These are phyloP conservation scores for Russula dissimulans DNA, from an alignment of 768 basidiomycete genomes.

Conservation along the genomic window DNA sequence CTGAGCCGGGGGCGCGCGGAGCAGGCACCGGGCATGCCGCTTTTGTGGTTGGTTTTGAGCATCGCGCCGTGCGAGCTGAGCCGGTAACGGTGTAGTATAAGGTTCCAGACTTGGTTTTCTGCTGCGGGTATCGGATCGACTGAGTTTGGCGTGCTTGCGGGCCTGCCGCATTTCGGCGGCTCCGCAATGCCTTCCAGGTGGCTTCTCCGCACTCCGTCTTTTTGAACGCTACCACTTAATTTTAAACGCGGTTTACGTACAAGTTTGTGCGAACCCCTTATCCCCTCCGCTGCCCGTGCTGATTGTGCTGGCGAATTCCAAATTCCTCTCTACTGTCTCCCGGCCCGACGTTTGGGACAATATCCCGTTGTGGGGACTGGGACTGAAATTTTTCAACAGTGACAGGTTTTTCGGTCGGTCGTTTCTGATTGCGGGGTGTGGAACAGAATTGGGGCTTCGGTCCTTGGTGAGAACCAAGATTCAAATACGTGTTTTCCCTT, in stretches of 20 bases:
- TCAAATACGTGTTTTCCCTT: background rate
- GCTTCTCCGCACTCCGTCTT: constrained; percentile 28
- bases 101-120: background rate
- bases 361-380: constrained; percentile 32
- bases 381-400: constrained; percentile 32
- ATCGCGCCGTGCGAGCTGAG: constrained; percentile 8
- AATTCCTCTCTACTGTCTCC: constrained; percentile 18
- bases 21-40: constrained; percentile 27
- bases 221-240: constrained; percentile 21
- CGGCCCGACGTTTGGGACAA: constrained; percentile 29
- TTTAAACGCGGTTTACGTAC: constrained; percentile 37
- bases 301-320: background rate
- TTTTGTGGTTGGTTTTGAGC: constrained; percentile 16
- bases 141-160: constrained; percentile 16
- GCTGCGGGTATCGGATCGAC: background rate
- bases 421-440: background rate
- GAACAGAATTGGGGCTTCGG: constrained; percentile 40
- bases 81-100: constrained; percentile 16
- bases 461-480: constrained; percentile 23
- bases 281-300: background rate
- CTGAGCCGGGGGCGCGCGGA: constrained; percentile 32
- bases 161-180: constrained; percentile 30
- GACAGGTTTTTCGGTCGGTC: constrained; percentile 40
- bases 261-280: constrained; percentile 35
- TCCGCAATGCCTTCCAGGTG: constrained; percentile 29